Base-by-base conservation (phyloP, 148 eudicot species). In the Beta vulgaris region DNA sequence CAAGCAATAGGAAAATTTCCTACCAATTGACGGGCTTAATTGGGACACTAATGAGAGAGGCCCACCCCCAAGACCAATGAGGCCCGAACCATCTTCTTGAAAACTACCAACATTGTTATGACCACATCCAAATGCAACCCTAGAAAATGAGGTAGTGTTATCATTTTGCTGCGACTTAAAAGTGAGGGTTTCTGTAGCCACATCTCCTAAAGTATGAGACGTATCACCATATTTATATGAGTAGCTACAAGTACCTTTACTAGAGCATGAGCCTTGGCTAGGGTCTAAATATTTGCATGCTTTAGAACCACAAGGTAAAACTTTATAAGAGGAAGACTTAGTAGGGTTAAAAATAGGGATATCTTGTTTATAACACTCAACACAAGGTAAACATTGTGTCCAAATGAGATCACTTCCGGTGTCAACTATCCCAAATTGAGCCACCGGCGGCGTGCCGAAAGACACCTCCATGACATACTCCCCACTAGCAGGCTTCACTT, bases 1-100 rank as follows among this genome's bases (percentile, higher is more conserved):
- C 1, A 86, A 72, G 40, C 88, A 86, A 53, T 86, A 81, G 0
- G 88, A 81, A 77, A 86, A 86, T 37, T 69, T 86, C 6, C 86
- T 84, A 37, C 54, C 71, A 54, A 78, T 70, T 0, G 77, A 15
- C 0, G 49, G 13, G 13, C 35, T 23, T 7, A 84, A 35, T 49
- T 86, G 88, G 9, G 80, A 62, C 0, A 67, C 43, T 5, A 86
- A n/a, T 0, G 88, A 86, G 0, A 86, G 73, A 0, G 79, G 59
- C 2, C 86, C 86, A 1, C 74, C 77, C 0, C 88, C 88, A 0
- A 86, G 81, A 0, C 88, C 86, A 0, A 86, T 7, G 0, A 86
- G 72, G 8, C 88, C 86, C 0, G 82, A 43, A 15, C 62, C 74
- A 0, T 73, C 26, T 10, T 25, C 26, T 1, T 10, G 12, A 37